Base-by-base conservation (phyloP, 352 stramenopile species). In the Globisporangium irregulare region DNA sequence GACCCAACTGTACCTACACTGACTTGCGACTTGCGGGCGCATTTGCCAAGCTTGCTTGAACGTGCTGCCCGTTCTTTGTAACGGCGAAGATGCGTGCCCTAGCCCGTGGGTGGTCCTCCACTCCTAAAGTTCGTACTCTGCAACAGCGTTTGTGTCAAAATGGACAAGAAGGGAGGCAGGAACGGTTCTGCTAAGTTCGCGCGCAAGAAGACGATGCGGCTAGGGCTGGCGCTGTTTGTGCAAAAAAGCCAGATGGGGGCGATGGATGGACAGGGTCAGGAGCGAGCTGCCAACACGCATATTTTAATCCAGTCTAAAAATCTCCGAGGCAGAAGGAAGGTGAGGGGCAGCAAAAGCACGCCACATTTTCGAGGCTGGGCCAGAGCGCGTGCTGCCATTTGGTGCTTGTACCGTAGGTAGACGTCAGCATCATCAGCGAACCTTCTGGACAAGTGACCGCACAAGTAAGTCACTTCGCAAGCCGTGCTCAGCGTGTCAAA, bases 271-370 rank as follows among this genome's bases (percentile, higher is more conserved):
- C 41, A 48, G 15, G 15, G 15, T 18, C 43, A 51, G 15, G 6
- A 6, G 14, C 43, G 43, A 7, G 43, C 43, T 51, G 41, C 15
- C n/a, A 32, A 2, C 10, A 24, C 0, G n/a, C 56, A 50, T 62
- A 62, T n/a, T 62, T 62, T 62, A 32, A 50, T 27, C 56, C 27
- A 50, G 56, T 61, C 32, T 50, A 61, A n/a, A 61, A 48, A 61
- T 61, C 56, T 61, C 55, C 8, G 20, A 34, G 27, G 15, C 32
- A 24, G 14, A 46, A 46, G 56, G 36, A 32, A 62, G 56, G 50
- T 36, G n/a, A 29, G 56, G 48, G 48, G 10, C 48, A 22, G 43
- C 43, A 22, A n/a, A 51, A 60, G 55, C 55, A 60, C 55, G 55
- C 55, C 55, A 60, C 51, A 58, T 36, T 51, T 34, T 22, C 8